Evolutionary conservation across 345 rosid species (phyloP).

Genomic region (Tarenaya hassleriana): DNA sequence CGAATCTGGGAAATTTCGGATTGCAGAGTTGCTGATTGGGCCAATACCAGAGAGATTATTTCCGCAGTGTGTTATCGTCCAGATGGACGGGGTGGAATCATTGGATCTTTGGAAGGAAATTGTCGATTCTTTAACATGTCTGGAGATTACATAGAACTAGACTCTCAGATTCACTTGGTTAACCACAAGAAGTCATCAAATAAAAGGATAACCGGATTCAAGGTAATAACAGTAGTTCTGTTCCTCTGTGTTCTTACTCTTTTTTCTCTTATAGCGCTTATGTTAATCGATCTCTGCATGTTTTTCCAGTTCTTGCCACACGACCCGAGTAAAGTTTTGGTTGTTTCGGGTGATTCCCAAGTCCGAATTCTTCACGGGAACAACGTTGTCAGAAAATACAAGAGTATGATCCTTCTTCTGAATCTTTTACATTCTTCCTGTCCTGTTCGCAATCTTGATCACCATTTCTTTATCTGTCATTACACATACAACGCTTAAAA

Average conservation of each 20-base stretch:
- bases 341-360: constrained; percentile 79
- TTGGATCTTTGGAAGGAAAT: constrained; percentile 48
- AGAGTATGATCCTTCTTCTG: constrained; percentile 48
- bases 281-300: constrained; percentile 3
- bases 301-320: constrained; percentile 57
- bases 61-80: constrained; percentile 80
- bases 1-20: constrained; percentile 66
- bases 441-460: not conserved
- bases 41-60: constrained; percentile 56
- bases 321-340: constrained; percentile 68
- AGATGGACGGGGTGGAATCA: constrained; percentile 61
- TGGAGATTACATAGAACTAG: constrained; percentile 67
- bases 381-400: constrained; percentile 57
- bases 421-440: constrained; percentile 2
- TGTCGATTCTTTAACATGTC: constrained; percentile 52
- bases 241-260: not conserved
- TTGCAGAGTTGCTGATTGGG: constrained; percentile 81
- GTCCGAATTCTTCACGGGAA: constrained; percentile 72
- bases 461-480: too few relatives aligned
- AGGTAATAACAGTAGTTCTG: constrained; percentile 45
- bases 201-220: constrained; percentile 69
- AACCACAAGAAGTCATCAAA: constrained; percentile 64
- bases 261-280: not conserved
- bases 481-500: not conserved
- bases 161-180: constrained; percentile 48